Evolutionary conservation across 1,284 basidiomycete species (phyloP), one percentile per base, ranked within the genome.

Genomic region (Rhodotorula sp.): DNA sequence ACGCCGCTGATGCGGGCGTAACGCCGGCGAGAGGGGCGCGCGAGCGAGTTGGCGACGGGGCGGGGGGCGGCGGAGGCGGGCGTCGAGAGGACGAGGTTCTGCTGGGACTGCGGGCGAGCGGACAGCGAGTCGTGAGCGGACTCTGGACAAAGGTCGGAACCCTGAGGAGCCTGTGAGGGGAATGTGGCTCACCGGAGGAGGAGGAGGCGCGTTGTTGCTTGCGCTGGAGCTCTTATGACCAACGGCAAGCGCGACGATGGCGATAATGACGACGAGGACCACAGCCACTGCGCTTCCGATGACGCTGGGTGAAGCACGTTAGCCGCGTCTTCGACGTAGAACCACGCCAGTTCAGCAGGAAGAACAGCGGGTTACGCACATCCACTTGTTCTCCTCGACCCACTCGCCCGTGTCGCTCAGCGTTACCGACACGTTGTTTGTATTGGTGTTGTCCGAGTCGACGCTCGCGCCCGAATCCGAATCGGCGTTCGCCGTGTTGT

Each of bases 321-420:
- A 56, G 66, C 19, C 7, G 19, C 32, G 25, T 27, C 5, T 12
- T 12, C 27, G 27, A 27, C 17, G 27, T 5, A 19, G 48, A 50
- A 12, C n/a, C 0, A 17, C 2, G 3, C 21, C 19, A 8, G 9
- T 17, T 25, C 19, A 51, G 5, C 1, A 5, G 19, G 8, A 34
- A n/a, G 54, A n/a, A 39, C 39, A 15, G 32, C 10, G 32, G 12
- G 19, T n/a, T n/a, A 34, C 70, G 54, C 37, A 67, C 70, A 64
- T 64, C 61, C 61, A 67, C 29, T 64, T 67, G 70, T 72, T 68
- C 21, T 72, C 59, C 1, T 58, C 37, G 4, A 63, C 15, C 70
- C 70, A 72, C 48, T 17, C 39, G 36, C 50, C 41, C 21, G 65
- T 5, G 8, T 58, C 36, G 15, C 39, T n/a, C 27, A 65, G 10